Base-by-base conservation (phyloP, 495 filamentous ascomycete genomes). In the Daldinia loculata region DNA sequence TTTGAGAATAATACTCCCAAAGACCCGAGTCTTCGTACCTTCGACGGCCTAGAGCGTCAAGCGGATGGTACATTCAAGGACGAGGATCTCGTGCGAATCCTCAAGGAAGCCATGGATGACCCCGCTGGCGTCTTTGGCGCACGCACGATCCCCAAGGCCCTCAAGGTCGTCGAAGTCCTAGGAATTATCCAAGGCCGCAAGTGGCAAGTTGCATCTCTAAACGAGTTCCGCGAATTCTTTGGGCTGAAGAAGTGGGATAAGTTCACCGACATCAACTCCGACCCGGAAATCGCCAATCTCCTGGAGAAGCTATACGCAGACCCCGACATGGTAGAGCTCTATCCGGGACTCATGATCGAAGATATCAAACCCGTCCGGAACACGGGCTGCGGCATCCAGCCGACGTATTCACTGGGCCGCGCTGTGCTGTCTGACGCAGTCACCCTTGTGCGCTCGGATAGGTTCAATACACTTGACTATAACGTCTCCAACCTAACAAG, bases 171-270 rank as follows among this genome's bases (percentile, higher is more conserved):
- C 24, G 93, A 96, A 72, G 85, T 93, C 26, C 83, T 95, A 0
- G 92, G 92, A 39, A 94, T 95, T 59, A 84, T 89, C 67, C 92
- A 96, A 71, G 89, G 89, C 1, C 89, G 93, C 7, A 82, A 86
- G 4, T 95, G 92, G 93, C 90, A 90, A 61, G 73, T 94, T 32
- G 90, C 89, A 7, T 89, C 90, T 4, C 78, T 95, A 50, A 96
- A 96, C 74, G 92, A 96, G 77, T 93, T 96, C 80, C 86, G 93
- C 29, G 79, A 88, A 53, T 93, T 90, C 79, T 93, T 94, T 77
- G 87, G 86, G 17, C 80, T 95, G 45, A 83, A 86, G 60, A 84
- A 84, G 9, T 86, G 93, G 77, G 80, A 88, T 66, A 90, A 87
- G 0, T 96, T 96, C 70, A 85, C 89, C 53, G 88, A 90, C 61